Percentiles rank a stretch among this genome's conserved stretches.
Evolutionary conservation across 1,284 basidiomycete genomes (phyloP).

Genomic region (Coriolopsis trogii): DNA sequence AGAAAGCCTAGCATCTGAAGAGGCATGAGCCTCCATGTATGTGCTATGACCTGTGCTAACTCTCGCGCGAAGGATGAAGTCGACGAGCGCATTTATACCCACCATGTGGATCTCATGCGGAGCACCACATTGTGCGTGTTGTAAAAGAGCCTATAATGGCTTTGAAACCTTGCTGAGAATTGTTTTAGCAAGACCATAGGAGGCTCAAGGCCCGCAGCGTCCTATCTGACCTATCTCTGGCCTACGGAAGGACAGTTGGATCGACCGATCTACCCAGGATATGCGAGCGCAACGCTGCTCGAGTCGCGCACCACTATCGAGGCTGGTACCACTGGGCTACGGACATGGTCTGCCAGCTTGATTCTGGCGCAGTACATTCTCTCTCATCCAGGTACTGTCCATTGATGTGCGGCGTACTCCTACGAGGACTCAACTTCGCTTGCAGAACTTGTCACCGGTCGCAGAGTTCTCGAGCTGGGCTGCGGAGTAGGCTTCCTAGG

Average conservation of each 20-base stretch:
- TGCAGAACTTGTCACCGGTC: constrained; percentile 51
- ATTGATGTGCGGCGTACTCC: too few species aligned
- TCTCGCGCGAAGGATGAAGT: constrained; percentile 51
- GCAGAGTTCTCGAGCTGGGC: constrained; percentile 69
- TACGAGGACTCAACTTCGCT: constrained; percentile 2
- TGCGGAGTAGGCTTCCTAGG: constrained; percentile 77
- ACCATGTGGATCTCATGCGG: constrained; percentile 52
- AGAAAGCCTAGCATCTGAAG: constrained; percentile 44
- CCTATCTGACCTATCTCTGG: constrained; percentile 73
- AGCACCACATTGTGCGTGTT: constrained; percentile 39
- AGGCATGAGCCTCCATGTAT: constrained; percentile 39
- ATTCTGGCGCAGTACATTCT: constrained; percentile 67
- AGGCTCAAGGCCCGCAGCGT: constrained; percentile 44
- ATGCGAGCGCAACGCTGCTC: constrained; percentile 56
- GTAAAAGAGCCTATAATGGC: not conserved
- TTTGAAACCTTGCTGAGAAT: not conserved
- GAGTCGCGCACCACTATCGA: constrained; percentile 76
- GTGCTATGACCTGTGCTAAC: not conserved
- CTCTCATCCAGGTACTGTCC: constrained; percentile 46
- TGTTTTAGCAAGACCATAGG: constrained; percentile 15
- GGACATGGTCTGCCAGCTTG: constrained; percentile 77
- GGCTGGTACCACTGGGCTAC: constrained; percentile 73
- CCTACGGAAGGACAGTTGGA: constrained; percentile 22
- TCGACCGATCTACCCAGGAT: constrained; percentile 21
- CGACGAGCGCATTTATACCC: constrained; percentile 62